Conservation (phyloP, 345 rosid species). For the Kernera saxatilis region DNA sequence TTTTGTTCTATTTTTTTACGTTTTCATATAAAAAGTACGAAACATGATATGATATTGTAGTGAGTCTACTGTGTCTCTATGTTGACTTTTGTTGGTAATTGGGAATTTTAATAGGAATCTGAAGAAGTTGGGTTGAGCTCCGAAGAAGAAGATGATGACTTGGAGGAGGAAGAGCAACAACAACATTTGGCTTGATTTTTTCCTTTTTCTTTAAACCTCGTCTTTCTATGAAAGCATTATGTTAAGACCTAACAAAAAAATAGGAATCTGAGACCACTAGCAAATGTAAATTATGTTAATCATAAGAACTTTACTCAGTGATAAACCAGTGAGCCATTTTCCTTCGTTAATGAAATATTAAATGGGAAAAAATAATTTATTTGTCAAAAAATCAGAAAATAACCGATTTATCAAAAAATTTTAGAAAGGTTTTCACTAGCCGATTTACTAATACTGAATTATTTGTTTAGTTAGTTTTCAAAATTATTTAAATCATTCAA, state of each 20-base stretch:
- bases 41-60: neutral
- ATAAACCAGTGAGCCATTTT: too few species aligned
- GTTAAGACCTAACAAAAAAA: neutral
- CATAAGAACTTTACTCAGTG: neutral
- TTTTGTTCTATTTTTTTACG: neutral
- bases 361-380: too few species aligned
- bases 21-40: neutral
- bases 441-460: too few species aligned
- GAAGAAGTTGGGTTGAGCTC: conserved; percentile 23
- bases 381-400: too few species aligned
- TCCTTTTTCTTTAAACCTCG: neutral
- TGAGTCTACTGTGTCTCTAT: neutral
- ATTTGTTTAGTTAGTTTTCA: too few species aligned
- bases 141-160: conserved; percentile 20
- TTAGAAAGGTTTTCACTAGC: too few species aligned
- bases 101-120: conserved; percentile 19
- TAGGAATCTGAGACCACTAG: neutral
- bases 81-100: neutral
- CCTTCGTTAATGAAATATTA: too few species aligned
- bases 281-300: neutral
- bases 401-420: too few species aligned
- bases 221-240: neutral
- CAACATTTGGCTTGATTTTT: conserved; percentile 26
- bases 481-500: too few species aligned
- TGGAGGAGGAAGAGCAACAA: conserved; percentile 23